Evolutionary conservation across 1,139 yeast genomes (phyloP), one percentile per base, ranked within the genome.

Genomic region (Yamadazyma epiphylla): DNA sequence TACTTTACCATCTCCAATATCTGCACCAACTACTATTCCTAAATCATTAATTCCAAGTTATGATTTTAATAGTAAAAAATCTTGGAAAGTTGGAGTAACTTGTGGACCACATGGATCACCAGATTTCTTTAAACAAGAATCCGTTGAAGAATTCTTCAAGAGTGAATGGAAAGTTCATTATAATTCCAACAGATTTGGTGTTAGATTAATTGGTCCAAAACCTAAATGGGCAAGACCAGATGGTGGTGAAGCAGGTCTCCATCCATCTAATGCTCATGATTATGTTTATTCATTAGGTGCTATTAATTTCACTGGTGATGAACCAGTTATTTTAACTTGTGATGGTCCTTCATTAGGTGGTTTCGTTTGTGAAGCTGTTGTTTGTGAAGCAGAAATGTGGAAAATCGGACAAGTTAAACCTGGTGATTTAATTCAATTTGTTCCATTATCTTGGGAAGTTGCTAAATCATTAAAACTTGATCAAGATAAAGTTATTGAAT

Each of bases 261-360:
- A 91, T 64, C 98, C 98, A 32, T 88, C 96, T 12, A 91, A 91
- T 60, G 91, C 96, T 28, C 97, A 89, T 54, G 98, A 91, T 64
- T 91, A 91, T 53, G 97, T 89, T 31, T 91, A 91, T 57, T 86
- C 97, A 1, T 66, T 89, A 38, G 97, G 98, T 49, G 97, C 97
- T 22, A 81, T 91, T 56, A 91, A 91, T 59, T 91, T 91, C 53
- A 89, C 97, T 19, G 98, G 98, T 59, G 97, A 91, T 59, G 97
- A 89, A 58, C 97, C 97, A 3, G 98, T 91, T 21, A 87, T 91
- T 44, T 73, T 91, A 58, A 86, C 97, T 7, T 86, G 96, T 52
- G 98, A 91, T 60, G 97, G 97, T 38, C 97, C 97, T 29, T 85
- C 96, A 10, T 74, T 91, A 41, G 97, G 97, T 49, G 98, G 98